Percentiles rank a stretch among this genome's conserved stretches.
These are phyloP conservation scores for Ceratocystis cubensis DNA, from an alignment of 2,329 filamentous ascomycete genomes.

Conservation along the genomic window DNA sequence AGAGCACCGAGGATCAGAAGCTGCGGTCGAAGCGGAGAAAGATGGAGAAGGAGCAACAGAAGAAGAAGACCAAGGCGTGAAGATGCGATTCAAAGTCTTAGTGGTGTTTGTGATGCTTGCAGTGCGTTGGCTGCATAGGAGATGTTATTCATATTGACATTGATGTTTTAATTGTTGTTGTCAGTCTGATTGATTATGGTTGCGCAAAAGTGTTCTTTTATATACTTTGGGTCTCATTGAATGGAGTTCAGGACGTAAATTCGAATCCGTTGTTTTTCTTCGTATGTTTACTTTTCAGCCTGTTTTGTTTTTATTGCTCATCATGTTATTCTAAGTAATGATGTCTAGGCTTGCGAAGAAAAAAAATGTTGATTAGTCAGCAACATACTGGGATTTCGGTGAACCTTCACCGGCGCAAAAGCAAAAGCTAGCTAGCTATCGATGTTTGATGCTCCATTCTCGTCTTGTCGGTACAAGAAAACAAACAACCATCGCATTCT, in stretches of 20 bases:
- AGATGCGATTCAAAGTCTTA: not conserved
- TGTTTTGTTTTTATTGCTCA: not conserved
- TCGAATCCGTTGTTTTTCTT: not conserved
- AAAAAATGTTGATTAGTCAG: constrained; percentile 14
- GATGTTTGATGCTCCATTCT: not conserved
- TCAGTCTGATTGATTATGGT: constrained; percentile 14
- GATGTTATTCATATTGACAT: constrained; percentile 15
- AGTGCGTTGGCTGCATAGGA: constrained; percentile 2
- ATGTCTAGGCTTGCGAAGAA: not conserved
- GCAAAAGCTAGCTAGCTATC: not conserved
- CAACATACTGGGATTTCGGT: constrained; percentile 7
- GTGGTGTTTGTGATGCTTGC: not conserved
- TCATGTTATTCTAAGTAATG: not conserved
- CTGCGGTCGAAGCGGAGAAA: constrained; percentile 81
- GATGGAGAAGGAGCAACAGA: constrained; percentile 55
- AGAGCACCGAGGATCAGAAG: constrained; percentile 78
- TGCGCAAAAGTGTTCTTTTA: constrained; percentile 20
- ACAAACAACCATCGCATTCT: not conserved
- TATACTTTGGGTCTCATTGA: constrained; percentile 20
- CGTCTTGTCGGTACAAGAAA: not conserved
- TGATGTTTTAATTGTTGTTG: constrained; percentile 16
- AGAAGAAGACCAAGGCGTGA: constrained; percentile 28
- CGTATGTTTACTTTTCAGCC: not conserved
- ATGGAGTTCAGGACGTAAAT: constrained; percentile 16
- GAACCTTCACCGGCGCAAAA: constrained; percentile 18